Conservation (phyloP, 2,329 filamentous ascomycete genomes). For the Xylariales sp. region DNA sequence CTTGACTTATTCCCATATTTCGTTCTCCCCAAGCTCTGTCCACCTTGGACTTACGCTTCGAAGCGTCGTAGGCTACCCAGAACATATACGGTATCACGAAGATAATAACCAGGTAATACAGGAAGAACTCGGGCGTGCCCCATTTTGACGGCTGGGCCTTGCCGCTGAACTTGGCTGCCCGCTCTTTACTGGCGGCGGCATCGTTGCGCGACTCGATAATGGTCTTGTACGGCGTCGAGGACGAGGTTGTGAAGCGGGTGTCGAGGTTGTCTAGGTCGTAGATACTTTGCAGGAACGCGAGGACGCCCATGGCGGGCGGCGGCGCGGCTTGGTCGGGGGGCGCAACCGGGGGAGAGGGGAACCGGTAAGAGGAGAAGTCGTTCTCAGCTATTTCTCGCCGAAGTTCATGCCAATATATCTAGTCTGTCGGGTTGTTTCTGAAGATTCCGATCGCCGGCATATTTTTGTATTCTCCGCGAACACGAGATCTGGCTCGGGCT, state of each 20-base stretch:
- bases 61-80: constrained; percentile 82
- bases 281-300: constrained; percentile 33
- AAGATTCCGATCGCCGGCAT: too few species aligned
- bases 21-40: too few species aligned
- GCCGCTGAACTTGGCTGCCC: constrained; percentile 36
- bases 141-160: constrained; percentile 66
- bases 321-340: neutral
- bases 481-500: too few species aligned
- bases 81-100: constrained; percentile 79
- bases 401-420: too few species aligned
- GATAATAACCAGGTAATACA: constrained; percentile 70
- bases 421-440: too few species aligned
- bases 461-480: too few species aligned
- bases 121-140: constrained; percentile 78
- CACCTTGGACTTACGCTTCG: constrained; percentile 59
- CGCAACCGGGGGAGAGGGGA: neutral
- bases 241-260: constrained; percentile 63
- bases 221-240: constrained; percentile 61
- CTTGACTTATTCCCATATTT: constrained; percentile 11
- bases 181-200: constrained; percentile 31
- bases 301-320: constrained; percentile 4
- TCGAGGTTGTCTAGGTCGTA: constrained; percentile 63
- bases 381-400: too few species aligned
- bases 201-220: constrained; percentile 48
- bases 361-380: too few species aligned